A percentile compares a stretch with the other conserved stretches of the same genome.
These are phyloP conservation scores for Apiotrichum laibachii DNA, from an alignment of 1,284 basidiomycete genomes.

Conservation along the genomic window DNA sequence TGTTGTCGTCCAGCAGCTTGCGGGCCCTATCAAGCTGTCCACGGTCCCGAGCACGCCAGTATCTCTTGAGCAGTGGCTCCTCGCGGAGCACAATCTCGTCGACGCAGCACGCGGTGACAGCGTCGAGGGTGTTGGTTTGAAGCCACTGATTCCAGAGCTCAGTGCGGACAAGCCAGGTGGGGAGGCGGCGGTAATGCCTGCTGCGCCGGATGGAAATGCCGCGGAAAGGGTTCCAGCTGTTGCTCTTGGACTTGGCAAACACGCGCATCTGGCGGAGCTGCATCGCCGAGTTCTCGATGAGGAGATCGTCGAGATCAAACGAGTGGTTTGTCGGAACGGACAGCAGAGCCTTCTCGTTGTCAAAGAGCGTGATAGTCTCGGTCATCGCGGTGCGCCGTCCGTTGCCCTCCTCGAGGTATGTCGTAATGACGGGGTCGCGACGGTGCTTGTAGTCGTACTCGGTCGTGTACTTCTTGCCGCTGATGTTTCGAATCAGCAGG, in stretches of 20 bases:
- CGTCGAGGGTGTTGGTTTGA: conserved; percentile 8
- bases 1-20: conserved; percentile 9
- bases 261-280: conserved; percentile 11
- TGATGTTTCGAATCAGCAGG: conserved; percentile 7
- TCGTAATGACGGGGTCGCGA: conserved; percentile 11
- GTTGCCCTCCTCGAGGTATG: conserved; percentile 6
- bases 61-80: conserved; percentile 9
- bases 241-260: not conserved
- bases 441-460: conserved; percentile 12
- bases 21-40: conserved; percentile 8
- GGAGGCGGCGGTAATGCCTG: conserved; percentile 4
- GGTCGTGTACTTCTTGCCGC: conserved; percentile 8
- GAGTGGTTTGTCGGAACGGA: conserved; percentile 7
- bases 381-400: conserved; percentile 4
- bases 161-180: conserved; percentile 13
- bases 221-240: not conserved
- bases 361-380: conserved; percentile 1
- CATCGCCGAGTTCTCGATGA: conserved; percentile 5
- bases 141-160: conserved; percentile 17
- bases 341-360: conserved; percentile 2
- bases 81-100: conserved; percentile 17
- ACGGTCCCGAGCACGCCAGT: conserved; percentile 15
- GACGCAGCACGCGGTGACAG: conserved; percentile 15
- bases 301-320: conserved; percentile 13
- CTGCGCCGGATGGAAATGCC: conserved; percentile 2